Conservation (phyloP, 139 green algal species). For the Picochlorum sp. region DNA sequence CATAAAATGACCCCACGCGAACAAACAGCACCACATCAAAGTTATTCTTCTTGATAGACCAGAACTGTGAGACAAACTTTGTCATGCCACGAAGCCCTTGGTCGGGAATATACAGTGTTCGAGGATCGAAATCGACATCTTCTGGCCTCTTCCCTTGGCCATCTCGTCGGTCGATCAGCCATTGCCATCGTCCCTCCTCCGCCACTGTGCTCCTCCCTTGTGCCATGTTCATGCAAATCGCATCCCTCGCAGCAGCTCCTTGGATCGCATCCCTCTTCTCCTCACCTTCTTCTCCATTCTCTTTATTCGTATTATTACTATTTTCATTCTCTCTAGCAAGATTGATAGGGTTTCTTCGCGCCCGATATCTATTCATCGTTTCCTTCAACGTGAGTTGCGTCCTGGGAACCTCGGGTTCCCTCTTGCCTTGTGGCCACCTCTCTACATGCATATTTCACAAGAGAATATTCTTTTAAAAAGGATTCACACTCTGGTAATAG, state of each 20-base stretch:
- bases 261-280: background rate
- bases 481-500: too few relatives aligned
- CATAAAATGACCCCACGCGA: constrained; percentile 18
- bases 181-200: constrained; percentile 27
- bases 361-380: too few relatives aligned
- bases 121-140: constrained; percentile 45
- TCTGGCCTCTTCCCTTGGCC: constrained; percentile 21
- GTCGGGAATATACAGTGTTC: constrained; percentile 40
- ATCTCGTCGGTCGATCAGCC: constrained; percentile 37
- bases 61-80: constrained; percentile 35
- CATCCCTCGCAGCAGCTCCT: background rate
- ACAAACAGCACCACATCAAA: constrained; percentile 66
- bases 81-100: constrained; percentile 24
- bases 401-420: too few relatives aligned
- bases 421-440: too few relatives aligned
- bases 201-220: background rate
- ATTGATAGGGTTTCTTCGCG: too few relatives aligned
- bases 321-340: too few relatives aligned
- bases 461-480: too few relatives aligned
- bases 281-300: too few relatives aligned
- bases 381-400: too few relatives aligned
- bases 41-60: constrained; percentile 38
- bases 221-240: background rate
- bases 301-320: too few relatives aligned
- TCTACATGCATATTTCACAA: too few relatives aligned